phyloP scores from a whole-genome alignment of 306 rosid genomes.

The Datisca glomerata region DNA sequence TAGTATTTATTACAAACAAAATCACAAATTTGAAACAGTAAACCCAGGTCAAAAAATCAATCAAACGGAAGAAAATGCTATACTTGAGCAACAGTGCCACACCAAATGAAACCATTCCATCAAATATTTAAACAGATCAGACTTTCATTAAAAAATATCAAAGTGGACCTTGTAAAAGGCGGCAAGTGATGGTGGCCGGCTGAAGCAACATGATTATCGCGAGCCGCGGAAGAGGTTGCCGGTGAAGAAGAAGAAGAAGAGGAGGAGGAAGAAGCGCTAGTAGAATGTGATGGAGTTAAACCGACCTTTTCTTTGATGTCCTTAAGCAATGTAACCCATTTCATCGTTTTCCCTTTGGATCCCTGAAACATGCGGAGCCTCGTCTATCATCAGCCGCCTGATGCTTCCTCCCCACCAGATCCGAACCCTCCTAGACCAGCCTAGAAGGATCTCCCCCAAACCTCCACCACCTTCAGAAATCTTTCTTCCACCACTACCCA shows the following conservation, averaged over 20 bases:
- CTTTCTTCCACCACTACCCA: conserved; percentile 4
- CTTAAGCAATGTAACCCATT: conserved; percentile 96
- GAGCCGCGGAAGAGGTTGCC: conserved; percentile 20
- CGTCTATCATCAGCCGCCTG: conserved; percentile 59
- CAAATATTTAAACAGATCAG: background rate
- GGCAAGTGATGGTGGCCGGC: conserved; percentile 31
- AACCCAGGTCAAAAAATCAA: too few relatives aligned
- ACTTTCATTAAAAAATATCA: background rate
- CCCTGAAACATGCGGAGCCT: conserved; percentile 32
- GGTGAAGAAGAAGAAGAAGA: conserved; percentile 25
- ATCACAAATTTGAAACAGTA: too few relatives aligned
- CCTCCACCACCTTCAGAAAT: conserved; percentile 15
- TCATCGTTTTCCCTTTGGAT: conserved; percentile 75
- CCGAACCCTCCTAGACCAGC: conserved; percentile 31
- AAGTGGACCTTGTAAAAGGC: conserved; percentile 59
- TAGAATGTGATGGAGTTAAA: conserved; percentile 48
- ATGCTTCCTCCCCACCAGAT: conserved; percentile 38
- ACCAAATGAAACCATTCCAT: background rate
- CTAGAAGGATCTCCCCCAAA: conserved; percentile 30
- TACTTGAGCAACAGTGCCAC: too few relatives aligned
- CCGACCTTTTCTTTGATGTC: conserved; percentile 99
- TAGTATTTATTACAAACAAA: too few relatives aligned
- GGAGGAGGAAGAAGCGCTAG: conserved; percentile 26
- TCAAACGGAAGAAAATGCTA: too few relatives aligned
- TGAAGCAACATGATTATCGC: conserved; percentile 44